Evolutionary conservation across 169 alveolate species (phyloP).

Genomic region (Blepharisma undulans): DNA sequence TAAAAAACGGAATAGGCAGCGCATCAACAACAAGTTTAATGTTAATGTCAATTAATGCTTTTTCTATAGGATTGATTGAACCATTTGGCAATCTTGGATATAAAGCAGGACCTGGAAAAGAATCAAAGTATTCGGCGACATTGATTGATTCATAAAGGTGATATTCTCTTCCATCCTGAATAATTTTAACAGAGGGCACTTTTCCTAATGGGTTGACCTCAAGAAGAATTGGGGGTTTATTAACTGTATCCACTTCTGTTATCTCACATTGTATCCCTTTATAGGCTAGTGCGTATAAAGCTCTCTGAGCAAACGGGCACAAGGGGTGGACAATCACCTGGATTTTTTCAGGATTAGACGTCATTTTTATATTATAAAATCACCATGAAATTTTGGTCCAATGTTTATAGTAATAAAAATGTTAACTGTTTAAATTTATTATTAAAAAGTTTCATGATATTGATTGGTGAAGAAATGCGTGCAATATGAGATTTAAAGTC

Average conservation of each 20-base stretch:
- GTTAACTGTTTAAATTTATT: no score
- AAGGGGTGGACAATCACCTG: slow-evolving; percentile 22
- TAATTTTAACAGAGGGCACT: neutral
- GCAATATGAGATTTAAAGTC: no score
- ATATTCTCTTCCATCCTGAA: neutral
- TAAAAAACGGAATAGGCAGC: neutral
- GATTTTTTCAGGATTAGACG: no score
- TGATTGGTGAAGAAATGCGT: no score
- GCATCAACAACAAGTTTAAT: neutral
- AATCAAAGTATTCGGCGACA: neutral
- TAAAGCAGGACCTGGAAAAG: slow-evolving; percentile 24
- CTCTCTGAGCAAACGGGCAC: slow-evolving; percentile 40
- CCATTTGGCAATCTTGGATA: slow-evolving; percentile 33
- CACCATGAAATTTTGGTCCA: no score
- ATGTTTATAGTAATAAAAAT: no score
- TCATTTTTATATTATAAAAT: no score
- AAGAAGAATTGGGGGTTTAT: neutral
- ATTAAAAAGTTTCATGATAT: no score
- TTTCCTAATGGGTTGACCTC: slow-evolving; percentile 25
- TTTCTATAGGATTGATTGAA: slow-evolving; percentile 5
- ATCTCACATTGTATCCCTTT: neutral
- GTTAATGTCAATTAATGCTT: neutral
- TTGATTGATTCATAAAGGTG: neutral
- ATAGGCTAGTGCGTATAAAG: slow-evolving; percentile 1
- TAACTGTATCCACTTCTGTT: no score